Base-by-base conservation (phyloP, 352 stramenopile species). In the Saprolegnia parasitica region DNA sequence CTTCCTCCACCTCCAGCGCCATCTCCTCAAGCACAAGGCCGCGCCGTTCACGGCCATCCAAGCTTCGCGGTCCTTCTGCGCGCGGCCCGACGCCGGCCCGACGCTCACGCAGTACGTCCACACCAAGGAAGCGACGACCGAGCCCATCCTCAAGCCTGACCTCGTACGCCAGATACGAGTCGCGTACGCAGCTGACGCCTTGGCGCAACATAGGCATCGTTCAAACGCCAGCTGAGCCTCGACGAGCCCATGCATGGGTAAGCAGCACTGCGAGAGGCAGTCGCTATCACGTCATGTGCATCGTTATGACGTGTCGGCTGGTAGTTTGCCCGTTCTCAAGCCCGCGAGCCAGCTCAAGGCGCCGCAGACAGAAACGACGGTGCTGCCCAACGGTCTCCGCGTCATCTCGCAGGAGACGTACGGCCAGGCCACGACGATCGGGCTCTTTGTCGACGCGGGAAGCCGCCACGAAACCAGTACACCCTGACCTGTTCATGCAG, bases 361-460 rank as follows among this genome's bases (percentile, higher is more conserved):
- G 37, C 96, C 96, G 5, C 81, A 95, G 68, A 98, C 95, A 0
- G 74, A 96, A 72, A 86, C 98, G 32, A 97, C 95, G 37, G 96
- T 87, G 57, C 80, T 99, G 13, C 77, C 89, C 16, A 98, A 97
- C 56, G 96, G 96, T 0, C 80, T 99, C 46, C 89, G 96, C 35
- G 95, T 99, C 29, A 97, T 98, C 62, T 98, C 93, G 16, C 95
- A 98, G 71, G 96, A 99, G 75, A 98, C 89, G 20, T 98, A 98
- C 76, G 95, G 93, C 39, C 94, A 98, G 73, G 92, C 97, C 15
- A 94, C 88, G 50, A 98, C 96, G 4, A 78, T 99, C 67, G 96
- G 95, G 35, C 84, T 98, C 29, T 90, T 99, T 42, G 78, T 98
- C 20, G 87, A 98, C 70, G 89, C 91, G 39, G 96, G 94, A 63